These are phyloP conservation scores for Geotrichum histeridarum DNA, from an alignment of 1,139 yeast genomes.

Conservation along the genomic window DNA sequence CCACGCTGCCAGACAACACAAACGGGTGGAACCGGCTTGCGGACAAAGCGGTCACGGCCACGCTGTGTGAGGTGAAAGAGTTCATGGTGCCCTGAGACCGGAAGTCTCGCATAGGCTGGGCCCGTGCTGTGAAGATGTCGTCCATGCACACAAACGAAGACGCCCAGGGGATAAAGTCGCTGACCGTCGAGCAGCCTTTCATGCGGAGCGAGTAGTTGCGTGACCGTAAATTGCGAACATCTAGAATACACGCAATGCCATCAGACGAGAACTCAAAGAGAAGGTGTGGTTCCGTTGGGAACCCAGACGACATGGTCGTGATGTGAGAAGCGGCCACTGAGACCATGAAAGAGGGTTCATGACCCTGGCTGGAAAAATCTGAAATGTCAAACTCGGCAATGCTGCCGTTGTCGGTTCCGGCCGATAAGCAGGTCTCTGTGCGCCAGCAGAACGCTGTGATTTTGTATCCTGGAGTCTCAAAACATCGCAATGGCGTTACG, in stretches of 20 bases:
- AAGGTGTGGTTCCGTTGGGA: conserved; percentile 40
- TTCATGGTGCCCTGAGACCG: conserved; percentile 26
- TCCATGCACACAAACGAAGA: conserved; percentile 42
- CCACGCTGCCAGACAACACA: conserved; percentile 54
- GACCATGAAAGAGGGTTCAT: conserved; percentile 46
- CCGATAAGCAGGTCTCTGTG: conserved; percentile 46
- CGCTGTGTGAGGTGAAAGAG: conserved; percentile 33
- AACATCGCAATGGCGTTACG: conserved; percentile 35
- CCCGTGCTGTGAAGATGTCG: conserved; percentile 39
- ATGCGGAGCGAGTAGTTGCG: conserved; percentile 37
- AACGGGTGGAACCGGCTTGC: conserved; percentile 55
- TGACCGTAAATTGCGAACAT: conserved; percentile 41
- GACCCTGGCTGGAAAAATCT: background rate
- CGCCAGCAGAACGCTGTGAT: conserved; percentile 56
- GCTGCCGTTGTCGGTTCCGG: conserved; percentile 63
- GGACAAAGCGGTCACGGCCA: conserved; percentile 40
- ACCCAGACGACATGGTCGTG: conserved; percentile 38
- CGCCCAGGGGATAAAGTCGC: conserved; percentile 40
- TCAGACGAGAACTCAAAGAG: conserved; percentile 48
- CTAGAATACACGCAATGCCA: conserved; percentile 43
- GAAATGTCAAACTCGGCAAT: conserved; percentile 56
- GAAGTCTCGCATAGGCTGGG: conserved; percentile 37
- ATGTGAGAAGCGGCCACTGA: conserved; percentile 52
- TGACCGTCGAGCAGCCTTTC: conserved; percentile 33
- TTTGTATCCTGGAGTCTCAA: conserved; percentile 22